These are phyloP conservation scores for Pulveroboletus ridleyi DNA, from an alignment of 1,284 basidiomycete genomes.

Conservation along the genomic window DNA sequence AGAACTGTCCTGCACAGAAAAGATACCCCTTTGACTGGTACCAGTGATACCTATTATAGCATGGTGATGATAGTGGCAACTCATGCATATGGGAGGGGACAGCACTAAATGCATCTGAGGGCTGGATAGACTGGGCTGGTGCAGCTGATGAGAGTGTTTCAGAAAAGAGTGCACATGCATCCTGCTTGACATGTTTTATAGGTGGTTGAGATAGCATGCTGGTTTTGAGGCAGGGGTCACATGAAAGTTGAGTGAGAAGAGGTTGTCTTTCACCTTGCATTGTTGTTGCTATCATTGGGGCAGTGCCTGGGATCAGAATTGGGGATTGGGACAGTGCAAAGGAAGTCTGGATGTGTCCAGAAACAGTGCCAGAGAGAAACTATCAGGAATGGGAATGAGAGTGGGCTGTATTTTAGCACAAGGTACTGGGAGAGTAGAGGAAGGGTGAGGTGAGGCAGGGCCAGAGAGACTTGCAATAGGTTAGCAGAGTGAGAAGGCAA, in stretches of 20 bases:
- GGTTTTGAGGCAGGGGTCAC: constrained; percentile 49
- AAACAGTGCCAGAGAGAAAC: constrained; percentile 33
- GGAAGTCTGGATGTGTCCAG: constrained; percentile 25
- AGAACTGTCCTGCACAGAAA: constrained; percentile 60
- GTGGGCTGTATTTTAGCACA: constrained; percentile 49
- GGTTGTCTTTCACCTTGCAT: constrained; percentile 58
- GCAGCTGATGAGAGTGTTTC: constrained; percentile 37
- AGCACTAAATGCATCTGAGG: constrained; percentile 19
- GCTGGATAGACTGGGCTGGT: constrained; percentile 37
- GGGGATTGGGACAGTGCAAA: constrained; percentile 11
- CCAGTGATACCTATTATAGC: constrained; percentile 64
- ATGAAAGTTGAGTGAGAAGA: constrained; percentile 90
- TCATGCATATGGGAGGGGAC: neutral
- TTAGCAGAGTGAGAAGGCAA: constrained; percentile 36
- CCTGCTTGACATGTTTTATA: constrained; percentile 81
- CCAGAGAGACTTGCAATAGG: constrained; percentile 40
- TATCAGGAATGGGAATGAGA: constrained; percentile 41
- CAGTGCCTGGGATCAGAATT: neutral
- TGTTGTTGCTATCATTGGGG: constrained; percentile 15
- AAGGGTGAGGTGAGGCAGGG: constrained; percentile 34
- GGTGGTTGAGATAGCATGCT: constrained; percentile 43
- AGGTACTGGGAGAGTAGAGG: constrained; percentile 40
- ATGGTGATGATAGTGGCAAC: constrained; percentile 24
- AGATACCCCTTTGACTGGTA: constrained; percentile 67
- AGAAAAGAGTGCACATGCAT: constrained; percentile 89